phyloP scores from a whole-genome alignment of 257 asterid species.

The Rauvolfia tetraphylla region DNA sequence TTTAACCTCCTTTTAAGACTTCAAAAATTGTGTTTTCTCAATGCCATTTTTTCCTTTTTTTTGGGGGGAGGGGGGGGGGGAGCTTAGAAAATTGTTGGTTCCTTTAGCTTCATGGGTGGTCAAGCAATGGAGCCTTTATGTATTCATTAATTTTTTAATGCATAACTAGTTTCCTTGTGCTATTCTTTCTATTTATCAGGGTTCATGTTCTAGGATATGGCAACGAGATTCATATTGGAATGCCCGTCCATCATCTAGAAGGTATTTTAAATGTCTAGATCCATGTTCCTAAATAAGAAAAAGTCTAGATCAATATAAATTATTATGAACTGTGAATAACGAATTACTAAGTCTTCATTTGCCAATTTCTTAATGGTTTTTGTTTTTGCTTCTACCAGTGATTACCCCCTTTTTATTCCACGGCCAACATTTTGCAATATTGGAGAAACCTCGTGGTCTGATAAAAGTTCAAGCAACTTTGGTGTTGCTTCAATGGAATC shows the following conservation, averaged over 20 bases:
- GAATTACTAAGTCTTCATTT: not conserved
- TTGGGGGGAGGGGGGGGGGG: too few species aligned
- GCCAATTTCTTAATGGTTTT: not conserved
- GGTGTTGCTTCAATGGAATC: constrained; percentile 95
- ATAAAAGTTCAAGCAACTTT: constrained; percentile 85
- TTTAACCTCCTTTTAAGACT: not conserved
- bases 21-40: not conserved
- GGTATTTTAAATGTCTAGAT: constrained; percentile 50
- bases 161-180: not conserved
- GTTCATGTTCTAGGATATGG: constrained; percentile 98
- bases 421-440: constrained; percentile 80
- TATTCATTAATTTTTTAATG: not conserved
- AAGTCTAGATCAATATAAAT: not conserved
- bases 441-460: constrained; percentile 95
- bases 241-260: constrained; percentile 94
- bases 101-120: not conserved
- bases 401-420: constrained; percentile 93
- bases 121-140: not conserved
- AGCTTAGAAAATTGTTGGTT: not conserved
- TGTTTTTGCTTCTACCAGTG: constrained; percentile 48
- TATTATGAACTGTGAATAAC: not conserved
- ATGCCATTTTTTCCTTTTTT: too few species aligned
- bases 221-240: constrained; percentile 96
- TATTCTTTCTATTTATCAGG: constrained; percentile 45
- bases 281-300: too few species aligned